Evolutionary conservation across 495 filamentous ascomycete species (phyloP).

Genomic region (Neurospora hispaniola): DNA sequence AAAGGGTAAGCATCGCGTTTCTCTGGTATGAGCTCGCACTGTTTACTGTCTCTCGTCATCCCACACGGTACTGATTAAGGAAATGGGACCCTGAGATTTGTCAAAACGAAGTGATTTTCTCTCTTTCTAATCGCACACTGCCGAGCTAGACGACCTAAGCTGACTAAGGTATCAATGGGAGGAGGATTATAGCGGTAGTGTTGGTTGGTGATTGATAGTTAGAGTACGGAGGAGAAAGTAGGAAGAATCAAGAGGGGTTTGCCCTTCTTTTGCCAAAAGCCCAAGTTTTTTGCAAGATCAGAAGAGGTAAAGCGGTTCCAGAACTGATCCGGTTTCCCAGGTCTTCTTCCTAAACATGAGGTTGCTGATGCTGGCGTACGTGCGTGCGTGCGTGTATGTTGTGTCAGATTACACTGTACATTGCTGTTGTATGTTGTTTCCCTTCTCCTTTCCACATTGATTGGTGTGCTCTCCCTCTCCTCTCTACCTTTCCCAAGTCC

Average conservation of each 20-base stretch:
- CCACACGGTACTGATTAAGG: background rate
- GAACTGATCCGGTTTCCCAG: background rate
- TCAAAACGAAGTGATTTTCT: background rate
- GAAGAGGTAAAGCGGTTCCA: background rate
- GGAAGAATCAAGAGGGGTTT: background rate
- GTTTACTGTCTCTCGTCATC: background rate
- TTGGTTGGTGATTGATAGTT: background rate
- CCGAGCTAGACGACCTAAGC: background rate
- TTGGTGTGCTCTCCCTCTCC: background rate
- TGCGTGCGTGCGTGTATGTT: background rate
- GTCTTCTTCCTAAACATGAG: background rate
- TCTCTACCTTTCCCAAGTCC: background rate
- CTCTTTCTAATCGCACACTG: background rate
- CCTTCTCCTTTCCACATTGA: background rate
- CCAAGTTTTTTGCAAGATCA: background rate
- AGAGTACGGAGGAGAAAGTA: background rate
- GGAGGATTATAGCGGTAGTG: background rate
- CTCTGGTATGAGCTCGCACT: background rate
- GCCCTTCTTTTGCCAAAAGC: background rate
- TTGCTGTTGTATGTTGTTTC: background rate
- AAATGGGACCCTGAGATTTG: background rate
- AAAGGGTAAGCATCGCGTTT: too few relatives aligned
- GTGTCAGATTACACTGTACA: background rate
- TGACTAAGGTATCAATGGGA: background rate
- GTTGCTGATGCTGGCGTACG: background rate